phyloP scores from a whole-genome alignment of 2,329 filamentous ascomycete genomes.

The Diaporthe citriasiana region DNA sequence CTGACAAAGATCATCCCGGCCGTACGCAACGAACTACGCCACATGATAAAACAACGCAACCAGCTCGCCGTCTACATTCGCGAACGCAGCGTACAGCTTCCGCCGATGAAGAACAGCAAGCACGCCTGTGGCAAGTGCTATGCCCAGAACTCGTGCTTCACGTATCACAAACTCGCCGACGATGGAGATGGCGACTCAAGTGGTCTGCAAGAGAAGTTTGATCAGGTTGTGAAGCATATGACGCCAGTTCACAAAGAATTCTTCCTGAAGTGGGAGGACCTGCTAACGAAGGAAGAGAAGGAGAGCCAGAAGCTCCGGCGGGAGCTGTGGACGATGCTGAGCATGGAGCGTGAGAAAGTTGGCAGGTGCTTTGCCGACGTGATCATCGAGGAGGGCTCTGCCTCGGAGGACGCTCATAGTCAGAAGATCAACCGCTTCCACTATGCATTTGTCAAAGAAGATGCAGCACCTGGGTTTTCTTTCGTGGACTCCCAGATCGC shows the following conservation, averaged over 20 bases:
- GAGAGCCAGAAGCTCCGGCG: slow-evolving; percentile 88
- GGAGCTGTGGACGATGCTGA: slow-evolving; percentile 97
- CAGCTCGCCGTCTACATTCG: slow-evolving; percentile 88
- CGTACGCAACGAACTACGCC: slow-evolving; percentile 87
- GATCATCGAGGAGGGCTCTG: slow-evolving; percentile 83
- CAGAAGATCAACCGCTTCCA: slow-evolving; percentile 92
- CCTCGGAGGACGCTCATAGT: slow-evolving; percentile 75
- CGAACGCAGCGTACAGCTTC: slow-evolving; percentile 82
- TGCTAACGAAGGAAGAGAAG: slow-evolving; percentile 94
- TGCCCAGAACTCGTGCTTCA: slow-evolving; percentile 90
- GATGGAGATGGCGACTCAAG: slow-evolving; percentile 85
- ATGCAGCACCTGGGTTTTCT: slow-evolving; percentile 74
- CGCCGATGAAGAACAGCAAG: slow-evolving; percentile 86
- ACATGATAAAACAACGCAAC: slow-evolving; percentile 98
- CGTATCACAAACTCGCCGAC: slow-evolving; percentile 93
- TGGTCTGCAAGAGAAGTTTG: slow-evolving; percentile 85
- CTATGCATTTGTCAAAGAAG: slow-evolving; percentile 86
- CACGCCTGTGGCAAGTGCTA: slow-evolving; percentile 90
- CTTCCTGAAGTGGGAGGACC: slow-evolving; percentile 93
- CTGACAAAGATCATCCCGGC: slow-evolving; percentile 88
- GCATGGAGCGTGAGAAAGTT: slow-evolving; percentile 86
- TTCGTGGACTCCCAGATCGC: slow-evolving; percentile 92
- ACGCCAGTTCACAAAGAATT: slow-evolving; percentile 82
- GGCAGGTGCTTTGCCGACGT: slow-evolving; percentile 93
- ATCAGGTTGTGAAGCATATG: slow-evolving; percentile 84